Conservation (phyloP, 305 asterid genomes). For the Fraxinus platypoda region DNA sequence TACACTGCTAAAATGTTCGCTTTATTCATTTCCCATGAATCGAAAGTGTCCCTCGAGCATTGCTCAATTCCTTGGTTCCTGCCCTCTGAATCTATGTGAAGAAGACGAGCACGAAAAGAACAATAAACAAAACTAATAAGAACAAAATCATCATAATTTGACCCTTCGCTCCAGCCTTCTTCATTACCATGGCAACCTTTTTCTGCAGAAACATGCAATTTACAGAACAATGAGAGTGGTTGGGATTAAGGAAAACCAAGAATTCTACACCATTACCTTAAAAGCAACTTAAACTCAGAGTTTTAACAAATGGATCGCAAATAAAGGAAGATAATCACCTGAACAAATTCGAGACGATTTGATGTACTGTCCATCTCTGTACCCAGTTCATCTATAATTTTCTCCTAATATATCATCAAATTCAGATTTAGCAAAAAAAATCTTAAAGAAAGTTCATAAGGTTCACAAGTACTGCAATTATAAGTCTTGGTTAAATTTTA, state of each 20-base stretch:
- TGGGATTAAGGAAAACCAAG: neutral
- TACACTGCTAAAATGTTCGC: neutral
- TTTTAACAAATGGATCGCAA: neutral
- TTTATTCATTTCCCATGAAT: neutral
- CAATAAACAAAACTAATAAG: constrained; percentile 13
- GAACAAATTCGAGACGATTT: constrained; percentile 95
- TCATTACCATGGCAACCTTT: constrained; percentile 86
- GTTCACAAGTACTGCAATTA: neutral
- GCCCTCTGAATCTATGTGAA: neutral
- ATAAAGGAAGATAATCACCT: constrained; percentile 42
- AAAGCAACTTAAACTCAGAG: neutral
- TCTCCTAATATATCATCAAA: constrained; percentile 53
- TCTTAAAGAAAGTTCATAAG: neutral
- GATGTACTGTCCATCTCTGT: constrained; percentile 92
- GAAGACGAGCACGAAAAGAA: constrained; percentile 17
- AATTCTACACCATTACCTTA: neutral
- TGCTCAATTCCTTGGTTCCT: neutral
- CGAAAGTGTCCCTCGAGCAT: neutral
- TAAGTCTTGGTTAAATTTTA: neutral
- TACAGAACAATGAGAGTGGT: neutral
- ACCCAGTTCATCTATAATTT: constrained; percentile 74
- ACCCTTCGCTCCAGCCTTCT: constrained; percentile 91
- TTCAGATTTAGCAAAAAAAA: neutral
- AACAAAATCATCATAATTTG: constrained; percentile 17
- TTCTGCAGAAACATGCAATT: constrained; percentile 49